Evolutionary conservation across 176 grass and related monocot genomes (phyloP).

Genomic region (Calamus simplicifolius): DNA sequence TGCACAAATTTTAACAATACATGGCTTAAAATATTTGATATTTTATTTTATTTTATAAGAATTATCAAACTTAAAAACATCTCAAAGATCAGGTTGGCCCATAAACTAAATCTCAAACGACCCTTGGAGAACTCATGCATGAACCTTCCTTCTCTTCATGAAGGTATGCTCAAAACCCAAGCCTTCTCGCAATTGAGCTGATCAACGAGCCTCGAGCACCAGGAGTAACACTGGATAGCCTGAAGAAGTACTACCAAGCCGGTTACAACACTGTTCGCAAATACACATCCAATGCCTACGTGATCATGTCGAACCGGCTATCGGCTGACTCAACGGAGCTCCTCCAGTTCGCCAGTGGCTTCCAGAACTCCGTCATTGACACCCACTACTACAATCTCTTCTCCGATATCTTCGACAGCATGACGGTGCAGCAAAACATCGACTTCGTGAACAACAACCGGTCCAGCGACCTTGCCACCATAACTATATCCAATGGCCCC

Average conservation of each 20-base stretch:
- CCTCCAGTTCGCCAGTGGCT: slow-evolving; percentile 23
- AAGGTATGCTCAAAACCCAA: slow-evolving; percentile 37
- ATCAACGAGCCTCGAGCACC: slow-evolving; percentile 57
- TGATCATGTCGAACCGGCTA: slow-evolving; percentile 66
- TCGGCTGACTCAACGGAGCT: slow-evolving; percentile 24
- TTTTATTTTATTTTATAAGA: too few relatives aligned
- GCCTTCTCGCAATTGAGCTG: slow-evolving; percentile 57
- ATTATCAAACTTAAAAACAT: too few relatives aligned
- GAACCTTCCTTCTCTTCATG: neutral
- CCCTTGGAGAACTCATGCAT: neutral
- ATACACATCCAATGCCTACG: slow-evolving; percentile 41
- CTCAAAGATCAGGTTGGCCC: too few relatives aligned
- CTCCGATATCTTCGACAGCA: slow-evolving; percentile 8
- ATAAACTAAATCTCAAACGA: too few relatives aligned
- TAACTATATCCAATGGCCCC: slow-evolving; percentile 32
- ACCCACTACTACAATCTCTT: slow-evolving; percentile 56
- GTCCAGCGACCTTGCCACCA: slow-evolving; percentile 6
- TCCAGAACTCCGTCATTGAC: slow-evolving; percentile 30
- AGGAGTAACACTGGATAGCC: slow-evolving; percentile 21
- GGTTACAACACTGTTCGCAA: slow-evolving; percentile 52
- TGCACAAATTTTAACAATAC: too few relatives aligned
- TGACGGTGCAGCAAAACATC: slow-evolving; percentile 55
- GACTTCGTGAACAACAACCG: slow-evolving; percentile 27
- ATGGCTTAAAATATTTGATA: too few relatives aligned
- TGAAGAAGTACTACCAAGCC: slow-evolving; percentile 52